Percentiles rank a stretch among this genome's conserved stretches.
Conservation (phyloP, 352 stramenopile species). For the Phytopythium oedochilum region DNA sequence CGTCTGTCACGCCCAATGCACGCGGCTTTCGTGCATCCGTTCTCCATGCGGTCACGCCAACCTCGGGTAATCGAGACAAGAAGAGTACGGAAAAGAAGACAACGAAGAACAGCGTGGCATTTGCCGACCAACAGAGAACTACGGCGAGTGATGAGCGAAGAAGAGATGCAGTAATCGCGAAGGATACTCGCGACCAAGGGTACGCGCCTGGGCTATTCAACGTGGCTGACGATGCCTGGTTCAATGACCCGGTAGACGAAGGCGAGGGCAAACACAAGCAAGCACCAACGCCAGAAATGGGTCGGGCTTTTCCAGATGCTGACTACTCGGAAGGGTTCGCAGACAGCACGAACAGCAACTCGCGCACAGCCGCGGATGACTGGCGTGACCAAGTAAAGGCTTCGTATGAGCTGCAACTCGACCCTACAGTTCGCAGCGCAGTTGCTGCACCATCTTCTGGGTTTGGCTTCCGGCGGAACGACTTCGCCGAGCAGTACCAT, state of each 20-base stretch:
- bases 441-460: background rate
- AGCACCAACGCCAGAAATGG: background rate
- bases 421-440: background rate
- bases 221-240: slow-evolving; percentile 51
- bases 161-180: background rate
- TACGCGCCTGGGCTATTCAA: slow-evolving; percentile 34
- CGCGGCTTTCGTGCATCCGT: slow-evolving; percentile 7
- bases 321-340: slow-evolving; percentile 2
- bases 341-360: background rate
- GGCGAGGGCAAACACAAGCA: background rate
- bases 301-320: background rate
- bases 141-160: background rate
- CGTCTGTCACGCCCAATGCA: slow-evolving; percentile 4
- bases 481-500: slow-evolving; percentile 30
- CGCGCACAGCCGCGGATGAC: slow-evolving; percentile 3
- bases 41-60: slow-evolving; percentile 7
- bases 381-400: slow-evolving; percentile 5
- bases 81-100: slow-evolving; percentile 12
- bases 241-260: slow-evolving; percentile 25
- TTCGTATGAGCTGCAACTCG: background rate
- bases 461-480: slow-evolving; percentile 8
- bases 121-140: background rate
- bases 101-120: background rate
- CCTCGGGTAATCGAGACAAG: slow-evolving; percentile 4
- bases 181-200: background rate